A percentile compares a stretch with the other conserved stretches of the same genome.
phyloP scores from a whole-genome alignment of 2,329 filamentous ascomycete genomes.

The Mycosphaerella sp. region DNA sequence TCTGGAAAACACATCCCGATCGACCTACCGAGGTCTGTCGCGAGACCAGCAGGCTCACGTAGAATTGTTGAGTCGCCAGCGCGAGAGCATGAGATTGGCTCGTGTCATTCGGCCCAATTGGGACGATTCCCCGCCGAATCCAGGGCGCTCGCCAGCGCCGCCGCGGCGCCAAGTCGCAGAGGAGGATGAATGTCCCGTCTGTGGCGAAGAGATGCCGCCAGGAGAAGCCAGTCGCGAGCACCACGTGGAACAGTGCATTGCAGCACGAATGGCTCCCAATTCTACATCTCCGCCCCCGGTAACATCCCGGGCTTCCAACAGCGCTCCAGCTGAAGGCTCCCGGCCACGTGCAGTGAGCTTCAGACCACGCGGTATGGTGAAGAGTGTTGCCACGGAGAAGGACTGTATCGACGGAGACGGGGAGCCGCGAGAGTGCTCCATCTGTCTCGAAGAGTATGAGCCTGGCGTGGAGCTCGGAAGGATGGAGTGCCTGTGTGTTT shows the following conservation, averaged over 20 bases:
- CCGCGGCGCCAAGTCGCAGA: conserved; percentile 43
- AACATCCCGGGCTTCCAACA: conserved; percentile 11
- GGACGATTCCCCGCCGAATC: not conserved
- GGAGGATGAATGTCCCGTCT: conserved; percentile 75
- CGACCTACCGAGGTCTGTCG: too few species aligned
- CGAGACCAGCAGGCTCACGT: too few species aligned
- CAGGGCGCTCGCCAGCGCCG: not conserved
- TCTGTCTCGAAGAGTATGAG: conserved; percentile 60
- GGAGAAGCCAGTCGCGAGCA: conserved; percentile 39
- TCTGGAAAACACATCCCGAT: too few species aligned
- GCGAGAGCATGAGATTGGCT: too few species aligned
- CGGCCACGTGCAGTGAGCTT: conserved; percentile 28
- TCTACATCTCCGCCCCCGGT: conserved; percentile 13
- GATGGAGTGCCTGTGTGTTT: conserved; percentile 59
- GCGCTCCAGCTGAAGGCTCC: conserved; percentile 10
- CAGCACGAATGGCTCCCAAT: conserved; percentile 21
- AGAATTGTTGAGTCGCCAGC: too few species aligned
- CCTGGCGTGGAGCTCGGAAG: conserved; percentile 54
- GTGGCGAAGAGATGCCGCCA: conserved; percentile 63
- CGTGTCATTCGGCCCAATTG: not conserved
- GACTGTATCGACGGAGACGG: conserved; percentile 52
- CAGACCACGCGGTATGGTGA: conserved; percentile 40
- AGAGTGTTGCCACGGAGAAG: conserved; percentile 57
- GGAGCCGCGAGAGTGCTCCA: conserved; percentile 52
- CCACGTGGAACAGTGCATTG: conserved; percentile 39